Base-by-base conservation (phyloP, 768 basidiomycete species). In the Cubamyces sp. region DNA sequence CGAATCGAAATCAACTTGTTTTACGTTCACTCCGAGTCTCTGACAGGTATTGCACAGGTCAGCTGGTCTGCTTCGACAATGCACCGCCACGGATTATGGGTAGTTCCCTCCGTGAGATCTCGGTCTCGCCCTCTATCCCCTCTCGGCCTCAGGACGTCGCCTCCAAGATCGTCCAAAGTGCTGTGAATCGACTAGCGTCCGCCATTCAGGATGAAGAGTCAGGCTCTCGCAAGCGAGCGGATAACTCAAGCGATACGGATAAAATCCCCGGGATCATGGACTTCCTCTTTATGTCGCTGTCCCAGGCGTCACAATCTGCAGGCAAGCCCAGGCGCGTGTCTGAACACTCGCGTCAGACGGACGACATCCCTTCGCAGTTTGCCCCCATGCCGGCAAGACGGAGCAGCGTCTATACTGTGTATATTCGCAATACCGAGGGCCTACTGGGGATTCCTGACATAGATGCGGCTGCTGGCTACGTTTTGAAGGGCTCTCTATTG, bases 31-130 rank as follows among this genome's bases (percentile, higher is more conserved):
- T n/a, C n/a, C n/a, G n/a, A 34, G 5, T 11, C 4, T 11, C 11
- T 11, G 9, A 34, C 34, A 7, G 9, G 34, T 5, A 34, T 26
- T 4, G 42, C 1, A 45, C 64, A 96, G 94, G 93, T 51, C 88
- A 94, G 76, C 77, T 96, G 1, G 84, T 96, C 0, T 92, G 88
- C 70, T 95, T 96, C 76, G 95, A 91, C 77, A 84, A 88, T 47
- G 84, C 87, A 3, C 87, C 90, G 2, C 87, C 87, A 19, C 83
- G 89, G 16, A 83, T 90, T 59, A 85, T 91, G 9, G 83, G 84
- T n/a, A 85, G 85, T 53, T 74, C 79, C 14, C 70, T 82, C 51
- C 77, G 83, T 64, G 81, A 82, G 26, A 58, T 82, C 15, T 80
- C 82, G 3, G 71, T 78, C 41, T 82, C 83, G 18, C 78, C 84